Conservation (phyloP, 306 rosid species). For the Mimosa bimucronata region DNA sequence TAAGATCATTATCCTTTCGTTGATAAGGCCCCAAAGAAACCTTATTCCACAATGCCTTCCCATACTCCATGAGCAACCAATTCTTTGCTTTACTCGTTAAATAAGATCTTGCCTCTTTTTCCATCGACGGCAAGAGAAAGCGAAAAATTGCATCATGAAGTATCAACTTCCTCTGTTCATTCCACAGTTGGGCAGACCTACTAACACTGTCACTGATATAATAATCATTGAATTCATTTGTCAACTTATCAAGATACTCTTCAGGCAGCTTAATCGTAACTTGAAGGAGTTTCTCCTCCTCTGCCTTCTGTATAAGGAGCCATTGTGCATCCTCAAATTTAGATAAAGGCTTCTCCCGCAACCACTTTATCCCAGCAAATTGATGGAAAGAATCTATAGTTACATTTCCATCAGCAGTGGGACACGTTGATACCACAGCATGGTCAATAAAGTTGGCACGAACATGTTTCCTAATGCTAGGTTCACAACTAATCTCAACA, state of each 20-base stretch:
- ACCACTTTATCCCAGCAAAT: conserved; percentile 87
- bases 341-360: conserved; percentile 83
- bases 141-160: conserved; percentile 82
- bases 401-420: conserved; percentile 75
- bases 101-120: conserved; percentile 87
- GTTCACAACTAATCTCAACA: conserved; percentile 98
- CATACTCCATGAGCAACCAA: conserved; percentile 88
- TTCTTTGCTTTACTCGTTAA: conserved; percentile 75
- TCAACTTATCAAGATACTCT: conserved; percentile 70
- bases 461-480: conserved; percentile 89
- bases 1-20: conserved; percentile 81
- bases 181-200: conserved; percentile 97
- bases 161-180: conserved; percentile 93
- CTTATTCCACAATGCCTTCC: conserved; percentile 86
- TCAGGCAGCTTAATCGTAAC: conserved; percentile 89
- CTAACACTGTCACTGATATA: conserved; percentile 97
- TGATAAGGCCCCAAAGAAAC: conserved; percentile 95
- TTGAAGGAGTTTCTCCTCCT: conserved; percentile 91
- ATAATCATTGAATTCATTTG: conserved; percentile 79
- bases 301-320: conserved; percentile 97
- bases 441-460: conserved; percentile 85
- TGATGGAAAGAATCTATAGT: conserved; percentile 90
- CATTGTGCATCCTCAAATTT: conserved; percentile 93
- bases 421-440: conserved; percentile 84
- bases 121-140: conserved; percentile 93